These are phyloP conservation scores for Aspergillus mulundensis DNA, from an alignment of 495 filamentous ascomycete species.

Conservation along the genomic window DNA sequence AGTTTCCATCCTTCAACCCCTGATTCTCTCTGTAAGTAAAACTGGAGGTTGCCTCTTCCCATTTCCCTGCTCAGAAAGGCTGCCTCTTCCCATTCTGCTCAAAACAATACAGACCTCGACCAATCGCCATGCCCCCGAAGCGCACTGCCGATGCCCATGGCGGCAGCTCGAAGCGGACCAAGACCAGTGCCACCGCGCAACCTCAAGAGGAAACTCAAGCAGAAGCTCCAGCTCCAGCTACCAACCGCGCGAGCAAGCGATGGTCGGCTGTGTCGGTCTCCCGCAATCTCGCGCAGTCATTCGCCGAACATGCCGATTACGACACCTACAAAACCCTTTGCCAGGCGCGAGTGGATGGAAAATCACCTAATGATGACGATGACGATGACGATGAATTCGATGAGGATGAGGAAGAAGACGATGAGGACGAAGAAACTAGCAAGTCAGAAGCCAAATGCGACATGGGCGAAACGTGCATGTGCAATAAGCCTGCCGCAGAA, in stretches of 20 bases:
- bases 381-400: constrained; percentile 6
- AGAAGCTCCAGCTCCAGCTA: too few relatives aligned
- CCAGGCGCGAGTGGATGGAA: constrained; percentile 12
- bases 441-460: constrained; percentile 8
- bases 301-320: constrained; percentile 24
- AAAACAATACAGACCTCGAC: too few relatives aligned
- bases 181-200: background rate
- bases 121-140: constrained; percentile 5
- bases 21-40: background rate
- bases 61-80: too few relatives aligned
- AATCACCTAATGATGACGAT: background rate
- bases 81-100: too few relatives aligned
- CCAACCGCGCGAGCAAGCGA: constrained; percentile 24
- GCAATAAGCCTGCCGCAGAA: constrained; percentile 29
- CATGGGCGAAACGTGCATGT: constrained; percentile 29
- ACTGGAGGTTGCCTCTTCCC: background rate
- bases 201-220: background rate
- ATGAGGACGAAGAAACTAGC: background rate
- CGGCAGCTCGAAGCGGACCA: constrained; percentile 1
- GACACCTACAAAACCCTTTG: constrained; percentile 31
- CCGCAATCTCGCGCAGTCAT: constrained; percentile 32
- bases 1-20: background rate
- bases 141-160: background rate
- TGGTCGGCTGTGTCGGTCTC: constrained; percentile 39
- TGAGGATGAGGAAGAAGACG: constrained; percentile 21